Percentiles rank a stretch among this genome's conserved stretches.
These are phyloP conservation scores for Colletotrichum gloeosporioides DNA, from an alignment of 2,329 filamentous ascomycete genomes.

Conservation along the genomic window DNA sequence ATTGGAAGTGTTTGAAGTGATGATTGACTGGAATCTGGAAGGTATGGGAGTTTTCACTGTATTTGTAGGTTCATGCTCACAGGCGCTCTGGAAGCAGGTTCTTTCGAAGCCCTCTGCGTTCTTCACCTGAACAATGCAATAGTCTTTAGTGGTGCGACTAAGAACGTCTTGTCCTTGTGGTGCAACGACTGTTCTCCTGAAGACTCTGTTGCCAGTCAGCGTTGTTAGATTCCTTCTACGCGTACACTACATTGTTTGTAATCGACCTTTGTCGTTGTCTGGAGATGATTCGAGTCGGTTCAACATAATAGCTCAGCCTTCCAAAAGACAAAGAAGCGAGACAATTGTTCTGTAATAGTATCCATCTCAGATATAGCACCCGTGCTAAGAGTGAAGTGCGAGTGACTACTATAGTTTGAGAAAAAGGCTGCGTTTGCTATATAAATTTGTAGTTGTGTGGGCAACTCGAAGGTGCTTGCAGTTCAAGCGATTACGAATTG, in stretches of 20 bases:
- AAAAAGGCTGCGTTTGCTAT: no score
- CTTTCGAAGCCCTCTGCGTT: no score
- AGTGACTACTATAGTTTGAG: no score
- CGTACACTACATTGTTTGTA: neutral
- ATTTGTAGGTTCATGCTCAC: neutral
- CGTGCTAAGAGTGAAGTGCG: neutral
- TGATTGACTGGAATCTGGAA: neutral
- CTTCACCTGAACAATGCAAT: neutral
- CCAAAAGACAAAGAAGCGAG: neutral
- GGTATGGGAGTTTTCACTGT: fast-evolving
- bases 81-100: no score
- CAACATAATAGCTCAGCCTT: neutral
- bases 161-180: neutral
- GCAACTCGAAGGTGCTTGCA: no score
- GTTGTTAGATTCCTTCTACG: fast-evolving
- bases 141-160: neutral
- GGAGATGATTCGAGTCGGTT: neutral
- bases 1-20: neutral
- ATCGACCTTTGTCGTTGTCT: neutral
- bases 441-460: no score
- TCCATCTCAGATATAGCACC: fast-evolving
- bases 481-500: no score
- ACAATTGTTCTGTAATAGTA: neutral
- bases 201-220: neutral
- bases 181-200: no score